A percentile compares a stretch with the other conserved stretches of the same genome.
phyloP scores from a whole-genome alignment of 139 green algal genomes.

The Chlamydomonas schloesseri region DNA sequence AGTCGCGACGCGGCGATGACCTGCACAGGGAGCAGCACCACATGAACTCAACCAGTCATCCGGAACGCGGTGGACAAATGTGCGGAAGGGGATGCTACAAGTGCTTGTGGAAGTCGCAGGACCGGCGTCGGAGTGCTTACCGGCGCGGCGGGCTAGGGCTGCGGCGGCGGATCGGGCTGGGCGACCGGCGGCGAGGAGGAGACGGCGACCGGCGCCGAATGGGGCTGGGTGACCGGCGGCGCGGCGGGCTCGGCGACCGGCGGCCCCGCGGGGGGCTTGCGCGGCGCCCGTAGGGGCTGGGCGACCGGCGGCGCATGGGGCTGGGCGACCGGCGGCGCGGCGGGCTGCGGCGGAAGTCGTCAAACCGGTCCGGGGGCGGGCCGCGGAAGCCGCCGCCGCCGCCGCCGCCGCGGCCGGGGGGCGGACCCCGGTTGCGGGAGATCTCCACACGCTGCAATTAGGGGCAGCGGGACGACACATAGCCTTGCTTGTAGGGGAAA shows the following conservation, averaged over 20 bases:
- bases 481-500: too few relatives aligned
- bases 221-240: not conserved
- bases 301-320: not conserved
- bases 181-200: slow-evolving; percentile 5
- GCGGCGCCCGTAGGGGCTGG: slow-evolving; percentile 19
- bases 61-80: not conserved
- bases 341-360: slow-evolving; percentile 29
- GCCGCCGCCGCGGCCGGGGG: not conserved
- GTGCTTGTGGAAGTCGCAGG: not conserved
- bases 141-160: slow-evolving; percentile 33
- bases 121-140: not conserved
- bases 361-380: not conserved
- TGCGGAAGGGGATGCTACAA: not conserved
- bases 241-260: slow-evolving; percentile 14
- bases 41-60: too few relatives aligned
- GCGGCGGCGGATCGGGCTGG: slow-evolving; percentile 18
- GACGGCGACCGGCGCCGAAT: not conserved
- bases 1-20: not conserved
- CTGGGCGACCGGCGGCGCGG: slow-evolving; percentile 25
- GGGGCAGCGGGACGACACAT: not conserved
- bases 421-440: slow-evolving; percentile 40
- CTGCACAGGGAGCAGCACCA: not conserved
- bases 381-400: slow-evolving; percentile 4
- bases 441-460: slow-evolving; percentile 40
- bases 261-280: slow-evolving; percentile 22